These are phyloP conservation scores for Gossypium thurberi DNA, from an alignment of 345 rosid genomes.

Conservation along the genomic window DNA sequence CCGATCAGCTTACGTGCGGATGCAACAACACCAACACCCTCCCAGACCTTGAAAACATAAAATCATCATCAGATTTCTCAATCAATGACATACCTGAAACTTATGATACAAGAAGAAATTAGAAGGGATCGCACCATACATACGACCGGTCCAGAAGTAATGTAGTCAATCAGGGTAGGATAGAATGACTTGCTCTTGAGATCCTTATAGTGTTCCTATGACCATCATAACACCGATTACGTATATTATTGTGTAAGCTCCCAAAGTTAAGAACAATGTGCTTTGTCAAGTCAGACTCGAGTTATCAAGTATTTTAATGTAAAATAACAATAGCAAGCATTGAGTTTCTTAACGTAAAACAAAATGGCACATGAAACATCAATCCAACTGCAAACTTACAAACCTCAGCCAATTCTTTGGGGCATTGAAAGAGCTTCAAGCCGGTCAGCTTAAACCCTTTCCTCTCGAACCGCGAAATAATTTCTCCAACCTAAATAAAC, in stretches of 20 bases:
- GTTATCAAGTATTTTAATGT: background rate
- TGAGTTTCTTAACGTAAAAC: background rate
- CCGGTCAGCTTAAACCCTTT: conserved; percentile 83
- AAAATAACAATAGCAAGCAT: background rate
- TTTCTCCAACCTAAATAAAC: conserved; percentile 72
- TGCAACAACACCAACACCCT: conserved; percentile 93
- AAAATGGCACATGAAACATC: background rate
- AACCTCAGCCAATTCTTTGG: conserved; percentile 88
- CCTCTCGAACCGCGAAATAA: conserved; percentile 90
- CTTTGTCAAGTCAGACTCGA: background rate
- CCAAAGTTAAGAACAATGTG: background rate
- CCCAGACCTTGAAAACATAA: conserved; percentile 65
- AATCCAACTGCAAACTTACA: background rate
- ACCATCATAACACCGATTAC: background rate
- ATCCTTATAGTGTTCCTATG: conserved; percentile 91
- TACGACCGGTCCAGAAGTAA: conserved; percentile 93
- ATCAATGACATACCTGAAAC: background rate
- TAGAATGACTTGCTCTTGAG: conserved; percentile 80
- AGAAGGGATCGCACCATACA: conserved; percentile 64
- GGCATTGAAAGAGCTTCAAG: conserved; percentile 81
- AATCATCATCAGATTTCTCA: conserved; percentile 6
- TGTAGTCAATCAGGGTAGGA: conserved; percentile 69
- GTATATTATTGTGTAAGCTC: background rate
- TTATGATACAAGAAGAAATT: background rate
- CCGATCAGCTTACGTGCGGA: conserved; percentile 93